Conservation (phyloP, 2,329 filamentous ascomycete genomes). For the Madurella mycetomatis region DNA sequence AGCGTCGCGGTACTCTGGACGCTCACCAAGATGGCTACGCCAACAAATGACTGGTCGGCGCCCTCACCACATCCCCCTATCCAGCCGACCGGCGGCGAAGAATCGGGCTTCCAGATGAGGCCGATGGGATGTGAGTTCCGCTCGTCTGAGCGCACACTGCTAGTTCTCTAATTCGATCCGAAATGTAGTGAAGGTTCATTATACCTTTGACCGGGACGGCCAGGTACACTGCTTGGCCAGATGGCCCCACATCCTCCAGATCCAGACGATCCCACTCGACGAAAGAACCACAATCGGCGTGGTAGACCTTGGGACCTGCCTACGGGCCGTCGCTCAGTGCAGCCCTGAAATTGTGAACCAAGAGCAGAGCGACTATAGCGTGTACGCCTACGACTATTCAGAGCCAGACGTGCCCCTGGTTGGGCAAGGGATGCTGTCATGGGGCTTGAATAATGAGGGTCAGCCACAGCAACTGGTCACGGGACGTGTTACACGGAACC, state of each 20-base stretch:
- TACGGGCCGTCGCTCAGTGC: constrained; percentile 70
- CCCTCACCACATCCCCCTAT: constrained; percentile 20
- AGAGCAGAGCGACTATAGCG: constrained; percentile 79
- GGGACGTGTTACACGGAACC: constrained; percentile 82
- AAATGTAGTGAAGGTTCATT: constrained; percentile 82
- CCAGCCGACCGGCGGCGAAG: constrained; percentile 24
- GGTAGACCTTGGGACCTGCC: constrained; percentile 79
- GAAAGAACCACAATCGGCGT: constrained; percentile 78
- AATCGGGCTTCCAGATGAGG: constrained; percentile 29
- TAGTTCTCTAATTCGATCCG: constrained; percentile 15
- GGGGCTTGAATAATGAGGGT: constrained; percentile 65
- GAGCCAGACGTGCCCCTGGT: constrained; percentile 91
- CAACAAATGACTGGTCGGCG: constrained; percentile 21
- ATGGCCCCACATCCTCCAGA: constrained; percentile 71
- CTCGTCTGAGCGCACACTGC: neutral
- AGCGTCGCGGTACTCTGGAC: constrained; percentile 11
- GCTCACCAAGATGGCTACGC: constrained; percentile 23
- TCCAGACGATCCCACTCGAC: constrained; percentile 78
- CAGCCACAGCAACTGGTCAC: constrained; percentile 66
- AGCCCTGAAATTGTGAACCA: constrained; percentile 81
- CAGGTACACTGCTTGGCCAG: constrained; percentile 87
- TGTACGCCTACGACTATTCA: constrained; percentile 95
- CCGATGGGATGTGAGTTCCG: constrained; percentile 33
- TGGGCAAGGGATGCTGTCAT: constrained; percentile 91
- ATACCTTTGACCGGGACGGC: constrained; percentile 87